Conservation (phyloP, 306 rosid species). For the Prunus padus region DNA sequence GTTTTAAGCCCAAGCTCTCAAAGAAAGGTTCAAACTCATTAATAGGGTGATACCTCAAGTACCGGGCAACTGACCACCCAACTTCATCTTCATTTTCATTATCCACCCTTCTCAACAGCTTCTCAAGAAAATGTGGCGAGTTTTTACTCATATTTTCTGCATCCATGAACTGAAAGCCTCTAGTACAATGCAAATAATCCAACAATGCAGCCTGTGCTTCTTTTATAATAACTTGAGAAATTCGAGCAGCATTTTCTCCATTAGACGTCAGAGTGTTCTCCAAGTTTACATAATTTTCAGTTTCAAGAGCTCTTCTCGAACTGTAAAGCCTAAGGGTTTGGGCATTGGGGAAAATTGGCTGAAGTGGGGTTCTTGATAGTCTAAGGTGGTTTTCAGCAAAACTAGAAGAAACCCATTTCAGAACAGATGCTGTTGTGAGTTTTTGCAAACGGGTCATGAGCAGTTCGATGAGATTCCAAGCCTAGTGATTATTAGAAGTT, state of each 20-base stretch:
- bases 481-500: neutral
- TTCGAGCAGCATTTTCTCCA: constrained; percentile 5
- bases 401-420: constrained; percentile 29
- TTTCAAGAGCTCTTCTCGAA: constrained; percentile 22
- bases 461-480: constrained; percentile 7
- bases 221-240: constrained; percentile 23
- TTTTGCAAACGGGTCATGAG: constrained; percentile 47
- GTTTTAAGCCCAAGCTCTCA: constrained; percentile 75
- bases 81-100: constrained; percentile 15
- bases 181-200: constrained; percentile 71
- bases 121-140: constrained; percentile 54
- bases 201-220: constrained; percentile 68
- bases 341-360: constrained; percentile 16
- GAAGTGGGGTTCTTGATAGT: constrained; percentile 10
- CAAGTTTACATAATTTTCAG: neutral
- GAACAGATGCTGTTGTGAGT: constrained; percentile 21
- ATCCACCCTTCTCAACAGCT: constrained; percentile 41
- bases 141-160: constrained; percentile 79
- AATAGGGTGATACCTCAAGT: constrained; percentile 70
- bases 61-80: constrained; percentile 42
- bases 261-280: neutral
- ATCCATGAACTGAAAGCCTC: constrained; percentile 58
- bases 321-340: constrained; percentile 44
- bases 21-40: constrained; percentile 88
- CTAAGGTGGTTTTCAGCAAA: constrained; percentile 21